phyloP scores from a whole-genome alignment of 2,329 filamentous ascomycete genomes.

The Colletotrichum horii region DNA sequence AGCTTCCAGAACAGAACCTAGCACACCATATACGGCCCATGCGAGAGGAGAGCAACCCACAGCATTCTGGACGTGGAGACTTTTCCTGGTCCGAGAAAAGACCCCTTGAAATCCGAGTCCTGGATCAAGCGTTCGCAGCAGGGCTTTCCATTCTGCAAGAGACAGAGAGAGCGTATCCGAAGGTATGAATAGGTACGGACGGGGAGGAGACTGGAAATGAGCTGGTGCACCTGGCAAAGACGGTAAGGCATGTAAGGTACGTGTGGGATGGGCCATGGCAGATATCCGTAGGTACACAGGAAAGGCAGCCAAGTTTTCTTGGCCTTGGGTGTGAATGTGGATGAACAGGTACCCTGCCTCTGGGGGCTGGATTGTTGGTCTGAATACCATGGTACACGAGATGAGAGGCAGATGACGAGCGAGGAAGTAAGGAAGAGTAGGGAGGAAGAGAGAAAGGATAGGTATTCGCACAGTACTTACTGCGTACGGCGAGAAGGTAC shows the following conservation, averaged over 20 bases:
- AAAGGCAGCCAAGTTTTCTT: background rate
- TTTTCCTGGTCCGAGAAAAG: background rate
- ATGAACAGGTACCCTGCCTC: background rate
- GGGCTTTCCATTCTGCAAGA: background rate
- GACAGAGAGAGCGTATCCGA: background rate
- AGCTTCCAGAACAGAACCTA: slow-evolving; percentile 5
- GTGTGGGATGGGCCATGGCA: background rate
- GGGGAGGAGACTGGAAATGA: background rate
- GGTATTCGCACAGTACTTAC: background rate
- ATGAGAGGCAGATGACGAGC: background rate
- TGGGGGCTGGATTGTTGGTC: background rate
- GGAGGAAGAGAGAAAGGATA: background rate
- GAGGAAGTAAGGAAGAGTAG: background rate
- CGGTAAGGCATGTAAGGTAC: background rate
- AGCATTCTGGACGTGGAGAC: background rate
- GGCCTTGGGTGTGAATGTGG: background rate
- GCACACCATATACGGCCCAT: background rate
- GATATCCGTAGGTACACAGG: background rate
- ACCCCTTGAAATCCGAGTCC: background rate
- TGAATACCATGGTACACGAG: background rate
- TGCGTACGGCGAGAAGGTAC: background rate
- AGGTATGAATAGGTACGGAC: background rate
- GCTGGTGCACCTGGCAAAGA: background rate
- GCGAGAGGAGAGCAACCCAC: slow-evolving; percentile 3
- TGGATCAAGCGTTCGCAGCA: background rate